phyloP scores from a whole-genome alignment of 78 protist species.

The Polysphondylium violaceum region DNA sequence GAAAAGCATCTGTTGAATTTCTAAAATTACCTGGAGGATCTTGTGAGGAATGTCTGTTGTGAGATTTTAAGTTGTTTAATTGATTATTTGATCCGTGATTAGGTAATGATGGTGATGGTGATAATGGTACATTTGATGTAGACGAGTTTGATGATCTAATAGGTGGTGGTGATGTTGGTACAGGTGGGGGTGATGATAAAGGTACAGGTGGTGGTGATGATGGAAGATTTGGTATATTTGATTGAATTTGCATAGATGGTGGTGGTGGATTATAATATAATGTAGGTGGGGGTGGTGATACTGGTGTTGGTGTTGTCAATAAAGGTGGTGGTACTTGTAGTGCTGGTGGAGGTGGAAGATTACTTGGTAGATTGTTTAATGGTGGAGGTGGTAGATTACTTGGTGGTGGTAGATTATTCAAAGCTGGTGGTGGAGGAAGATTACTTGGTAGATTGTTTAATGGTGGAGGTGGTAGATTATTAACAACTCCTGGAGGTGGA shows the following conservation, averaged over 20 bases:
- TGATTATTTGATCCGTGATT: constrained; percentile 5
- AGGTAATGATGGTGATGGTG: constrained; percentile 2
- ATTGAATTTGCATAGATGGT: background rate
- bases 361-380: background rate
- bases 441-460: background rate
- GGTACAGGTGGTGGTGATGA: constrained; percentile 12
- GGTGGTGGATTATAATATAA: background rate
- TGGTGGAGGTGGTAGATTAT: constrained; percentile 4
- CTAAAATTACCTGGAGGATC: constrained; percentile 3
- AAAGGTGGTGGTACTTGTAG: constrained; percentile 11
- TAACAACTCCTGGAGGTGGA: background rate
- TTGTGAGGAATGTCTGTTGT: constrained; percentile 12
- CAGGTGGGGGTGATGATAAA: background rate
- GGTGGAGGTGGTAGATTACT: constrained; percentile 10
- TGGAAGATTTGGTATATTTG: background rate
- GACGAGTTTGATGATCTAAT: background rate
- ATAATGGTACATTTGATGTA: background rate
- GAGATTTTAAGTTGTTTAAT: background rate
- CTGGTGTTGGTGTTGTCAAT: constrained; percentile 13
- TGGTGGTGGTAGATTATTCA: background rate
- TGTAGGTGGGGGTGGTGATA: background rate
- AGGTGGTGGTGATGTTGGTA: background rate
- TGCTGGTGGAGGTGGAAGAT: constrained; percentile 5
- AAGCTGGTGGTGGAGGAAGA: background rate
- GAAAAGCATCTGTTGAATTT: constrained; percentile 14